These are phyloP conservation scores for Xylaria bambusicola DNA, from an alignment of 495 filamentous ascomycete genomes.

Conservation along the genomic window DNA sequence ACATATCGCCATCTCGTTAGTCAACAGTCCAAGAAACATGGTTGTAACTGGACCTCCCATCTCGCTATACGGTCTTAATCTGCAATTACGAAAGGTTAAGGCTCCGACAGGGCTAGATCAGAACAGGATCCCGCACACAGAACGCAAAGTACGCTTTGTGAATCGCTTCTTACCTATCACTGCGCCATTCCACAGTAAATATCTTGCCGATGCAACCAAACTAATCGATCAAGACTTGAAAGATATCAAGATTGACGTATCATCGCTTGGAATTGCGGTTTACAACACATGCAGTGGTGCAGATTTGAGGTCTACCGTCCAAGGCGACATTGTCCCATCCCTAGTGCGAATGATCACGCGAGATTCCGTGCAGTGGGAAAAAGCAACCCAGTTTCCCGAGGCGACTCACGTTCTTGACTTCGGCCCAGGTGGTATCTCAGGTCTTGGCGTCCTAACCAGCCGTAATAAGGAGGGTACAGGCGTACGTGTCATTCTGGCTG, in stretches of 20 bases:
- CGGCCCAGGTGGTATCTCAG: conserved; percentile 93
- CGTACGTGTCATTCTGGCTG: conserved; percentile 91
- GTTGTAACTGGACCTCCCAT: conserved; percentile 96
- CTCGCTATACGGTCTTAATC: conserved; percentile 92
- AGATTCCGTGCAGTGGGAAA: conserved; percentile 91
- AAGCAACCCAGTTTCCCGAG: conserved; percentile 80
- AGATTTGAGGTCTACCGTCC: conserved; percentile 66
- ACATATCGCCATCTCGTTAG: conserved; percentile 90
- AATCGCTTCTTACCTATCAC: conserved; percentile 98
- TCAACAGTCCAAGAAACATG: conserved; percentile 95
- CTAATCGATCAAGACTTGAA: conserved; percentile 85
- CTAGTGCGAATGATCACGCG: conserved; percentile 91
- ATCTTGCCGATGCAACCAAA: conserved; percentile 75
- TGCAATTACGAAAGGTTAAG: conserved; percentile 92
- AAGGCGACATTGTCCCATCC: conserved; percentile 71
- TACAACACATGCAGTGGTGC: conserved; percentile 84
- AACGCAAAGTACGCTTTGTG: conserved; percentile 93
- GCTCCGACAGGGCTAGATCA: conserved; percentile 95
- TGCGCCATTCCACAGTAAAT: conserved; percentile 95
- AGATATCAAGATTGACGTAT: conserved; percentile 69
- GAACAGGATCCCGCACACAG: conserved; percentile 88
- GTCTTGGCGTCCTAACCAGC: conserved; percentile 94
- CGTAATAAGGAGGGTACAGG: conserved; percentile 98
- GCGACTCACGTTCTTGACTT: conserved; percentile 97
- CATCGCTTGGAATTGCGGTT: conserved; percentile 74